These are phyloP conservation scores for Backusella australiensis DNA, from an alignment of 192 early-diverging fungal genomes.

Conservation along the genomic window DNA sequence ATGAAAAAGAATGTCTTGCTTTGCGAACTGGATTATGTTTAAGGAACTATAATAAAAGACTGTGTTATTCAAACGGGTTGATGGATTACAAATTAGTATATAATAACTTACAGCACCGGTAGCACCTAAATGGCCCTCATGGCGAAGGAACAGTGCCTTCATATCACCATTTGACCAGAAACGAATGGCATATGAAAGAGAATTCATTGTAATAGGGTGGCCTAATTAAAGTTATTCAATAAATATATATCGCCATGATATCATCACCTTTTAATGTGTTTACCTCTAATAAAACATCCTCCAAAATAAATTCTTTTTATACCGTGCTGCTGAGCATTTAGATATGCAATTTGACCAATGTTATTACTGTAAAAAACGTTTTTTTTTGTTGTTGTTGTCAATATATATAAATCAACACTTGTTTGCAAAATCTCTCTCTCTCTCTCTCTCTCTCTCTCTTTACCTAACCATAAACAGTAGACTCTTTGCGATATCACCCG, in stretches of 20 bases:
- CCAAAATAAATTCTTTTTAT: slow-evolving; percentile 92
- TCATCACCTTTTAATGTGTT: not conserved
- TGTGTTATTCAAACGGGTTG: not conserved
- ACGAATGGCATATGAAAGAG: slow-evolving; percentile 92
- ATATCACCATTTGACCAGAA: slow-evolving; percentile 97
- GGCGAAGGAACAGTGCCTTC: slow-evolving; percentile 92
- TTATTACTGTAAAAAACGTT: slow-evolving; percentile 78
- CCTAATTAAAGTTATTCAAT: slow-evolving; percentile 35
- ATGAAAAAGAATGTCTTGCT: slow-evolving; percentile 53
- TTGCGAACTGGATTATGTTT: slow-evolving; percentile 44
- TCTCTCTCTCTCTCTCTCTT: not conserved
- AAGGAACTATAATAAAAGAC: slow-evolving; percentile 45
- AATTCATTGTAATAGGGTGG: slow-evolving; percentile 96
- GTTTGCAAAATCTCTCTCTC: not conserved
- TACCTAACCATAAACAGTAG: slow-evolving; percentile 91
- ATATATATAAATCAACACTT: not conserved
- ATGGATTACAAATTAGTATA: no score
- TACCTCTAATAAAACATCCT: slow-evolving; percentile 94
- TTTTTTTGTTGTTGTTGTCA: not conserved
- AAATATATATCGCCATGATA: not conserved
- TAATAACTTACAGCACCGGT: slow-evolving; percentile 69
- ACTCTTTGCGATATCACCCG: slow-evolving; percentile 85
- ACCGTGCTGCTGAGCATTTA: slow-evolving; percentile 92
- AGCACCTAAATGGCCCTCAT: slow-evolving; percentile 96
- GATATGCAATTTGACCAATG: slow-evolving; percentile 97